A percentile compares a stretch with the other conserved stretches of the same genome.
Evolutionary conservation across 441 rosid species (phyloP).

Genomic region (Mallotus japonicus): DNA sequence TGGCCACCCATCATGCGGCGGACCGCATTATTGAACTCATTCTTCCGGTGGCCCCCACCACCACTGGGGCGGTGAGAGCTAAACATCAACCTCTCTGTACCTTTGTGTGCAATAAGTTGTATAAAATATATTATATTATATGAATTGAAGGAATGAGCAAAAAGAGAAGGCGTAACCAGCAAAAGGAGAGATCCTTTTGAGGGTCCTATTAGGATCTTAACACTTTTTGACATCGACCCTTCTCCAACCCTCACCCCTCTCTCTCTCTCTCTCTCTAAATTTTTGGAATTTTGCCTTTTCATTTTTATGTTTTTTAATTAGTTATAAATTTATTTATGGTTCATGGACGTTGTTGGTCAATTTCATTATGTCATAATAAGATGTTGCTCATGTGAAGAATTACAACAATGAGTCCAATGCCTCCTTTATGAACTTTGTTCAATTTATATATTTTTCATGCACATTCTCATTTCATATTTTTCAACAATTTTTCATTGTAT

Average conservation of each 20-base stretch:
- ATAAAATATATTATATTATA: neutral
- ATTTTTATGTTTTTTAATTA: no score
- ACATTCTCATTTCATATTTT: no score
- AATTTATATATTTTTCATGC: no score
- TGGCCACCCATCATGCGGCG: conserved; percentile 72
- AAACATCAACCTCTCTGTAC: conserved; percentile 10
- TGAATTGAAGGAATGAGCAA: neutral
- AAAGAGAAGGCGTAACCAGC: conserved; percentile 38
- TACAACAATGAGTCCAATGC: no score
- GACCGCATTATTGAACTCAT: conserved; percentile 57
- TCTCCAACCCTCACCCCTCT: conserved; percentile 44
- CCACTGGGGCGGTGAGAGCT: conserved; percentile 55
- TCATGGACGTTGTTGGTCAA: no score
- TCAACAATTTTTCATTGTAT: no score
- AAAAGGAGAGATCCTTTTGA: conserved; percentile 45
- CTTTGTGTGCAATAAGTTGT: neutral
- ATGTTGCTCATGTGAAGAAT: no score
- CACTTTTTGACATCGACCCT: conserved; percentile 40
- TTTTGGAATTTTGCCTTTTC: neutral
- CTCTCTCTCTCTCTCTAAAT: neutral
- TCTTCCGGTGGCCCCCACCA: conserved; percentile 38
- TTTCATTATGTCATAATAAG: no score
- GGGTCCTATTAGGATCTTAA: conserved; percentile 43
- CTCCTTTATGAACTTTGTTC: no score
- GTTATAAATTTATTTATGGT: no score